These are phyloP conservation scores for Suillus subluteus DNA, from an alignment of 768 basidiomycete genomes.

Conservation along the genomic window DNA sequence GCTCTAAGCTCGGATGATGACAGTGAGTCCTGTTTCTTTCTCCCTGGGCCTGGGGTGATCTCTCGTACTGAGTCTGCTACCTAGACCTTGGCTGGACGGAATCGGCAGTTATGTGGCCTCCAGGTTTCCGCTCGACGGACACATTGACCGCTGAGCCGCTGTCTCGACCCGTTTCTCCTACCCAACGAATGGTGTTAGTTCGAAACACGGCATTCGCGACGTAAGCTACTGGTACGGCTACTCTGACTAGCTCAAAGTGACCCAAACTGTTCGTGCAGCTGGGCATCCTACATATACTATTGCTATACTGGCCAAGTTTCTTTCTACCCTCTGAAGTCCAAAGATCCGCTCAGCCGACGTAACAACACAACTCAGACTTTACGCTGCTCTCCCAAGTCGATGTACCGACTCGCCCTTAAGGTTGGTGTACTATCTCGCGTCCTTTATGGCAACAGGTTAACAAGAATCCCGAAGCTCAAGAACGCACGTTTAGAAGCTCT, in stretches of 20 bases:
- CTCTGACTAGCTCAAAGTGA: not conserved
- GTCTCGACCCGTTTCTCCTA: conserved; percentile 27
- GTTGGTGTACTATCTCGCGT: conserved; percentile 16
- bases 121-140: not conserved
- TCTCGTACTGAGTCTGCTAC: not conserved
- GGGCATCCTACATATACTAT: conserved; percentile 33
- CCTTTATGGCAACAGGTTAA: not conserved
- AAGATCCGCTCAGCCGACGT: not conserved
- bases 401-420: conserved; percentile 38
- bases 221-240: conserved; percentile 16
- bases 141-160: not conserved
- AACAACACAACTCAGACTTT: conserved; percentile 4
- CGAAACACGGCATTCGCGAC: conserved; percentile 33
- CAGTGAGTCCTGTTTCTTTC: not conserved
- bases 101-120: not conserved
- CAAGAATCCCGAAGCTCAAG: not conserved
- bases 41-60: not conserved
- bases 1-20: not conserved
- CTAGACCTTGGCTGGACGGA: not conserved
- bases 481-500: not conserved
- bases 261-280: conserved; percentile 17
- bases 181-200: conserved; percentile 30
- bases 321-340: conserved; percentile 29
- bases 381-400: conserved; percentile 40
- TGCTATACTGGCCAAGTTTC: conserved; percentile 34